Evolutionary conservation across 495 filamentous ascomycete species (phyloP).

Genomic region (Penicillium psychrofluorescens): DNA sequence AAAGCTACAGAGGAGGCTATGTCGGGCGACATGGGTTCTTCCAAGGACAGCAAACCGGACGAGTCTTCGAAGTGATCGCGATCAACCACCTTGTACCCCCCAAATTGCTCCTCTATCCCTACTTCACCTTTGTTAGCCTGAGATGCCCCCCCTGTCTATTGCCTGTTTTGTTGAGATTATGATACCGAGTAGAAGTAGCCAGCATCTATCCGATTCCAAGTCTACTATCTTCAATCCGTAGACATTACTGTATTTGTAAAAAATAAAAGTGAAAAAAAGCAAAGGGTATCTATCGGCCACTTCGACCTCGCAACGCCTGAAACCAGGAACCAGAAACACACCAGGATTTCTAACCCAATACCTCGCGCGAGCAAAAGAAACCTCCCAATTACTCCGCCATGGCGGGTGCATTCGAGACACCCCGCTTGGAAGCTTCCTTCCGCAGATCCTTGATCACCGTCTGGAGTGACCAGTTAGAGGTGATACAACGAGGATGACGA

Average conservation of each 20-base stretch:
- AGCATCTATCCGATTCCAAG: not conserved
- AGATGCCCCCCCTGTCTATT: not conserved
- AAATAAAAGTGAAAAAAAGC: slow-evolving; percentile 1
- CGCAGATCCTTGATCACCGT: slow-evolving; percentile 66
- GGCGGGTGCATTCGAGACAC: slow-evolving; percentile 11
- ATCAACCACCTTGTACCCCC: not conserved
- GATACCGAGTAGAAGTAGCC: slow-evolving; percentile 9
- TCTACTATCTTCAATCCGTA: too few relatives aligned
- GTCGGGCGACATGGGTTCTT: slow-evolving; percentile 21
- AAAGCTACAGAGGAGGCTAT: slow-evolving; percentile 58
- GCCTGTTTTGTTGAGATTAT: not conserved
- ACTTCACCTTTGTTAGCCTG: not conserved
- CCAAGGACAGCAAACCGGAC: slow-evolving; percentile 16
- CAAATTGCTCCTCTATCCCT: slow-evolving; percentile 4
- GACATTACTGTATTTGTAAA: not conserved
- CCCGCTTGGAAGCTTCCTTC: slow-evolving; percentile 38
- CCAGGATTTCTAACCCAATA: too few relatives aligned
- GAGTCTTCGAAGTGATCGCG: slow-evolving; percentile 22
- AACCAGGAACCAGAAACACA: not conserved
- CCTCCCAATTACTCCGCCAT: slow-evolving; percentile 10
- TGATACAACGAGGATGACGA: not conserved
- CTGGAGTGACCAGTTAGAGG: slow-evolving; percentile 27
- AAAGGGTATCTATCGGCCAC: slow-evolving; percentile 10
- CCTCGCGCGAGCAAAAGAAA: not conserved
- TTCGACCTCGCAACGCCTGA: slow-evolving; percentile 8